Base-by-base conservation (phyloP, 1,284 basidiomycete genomes). In the Phenoliferia sp. region DNA sequence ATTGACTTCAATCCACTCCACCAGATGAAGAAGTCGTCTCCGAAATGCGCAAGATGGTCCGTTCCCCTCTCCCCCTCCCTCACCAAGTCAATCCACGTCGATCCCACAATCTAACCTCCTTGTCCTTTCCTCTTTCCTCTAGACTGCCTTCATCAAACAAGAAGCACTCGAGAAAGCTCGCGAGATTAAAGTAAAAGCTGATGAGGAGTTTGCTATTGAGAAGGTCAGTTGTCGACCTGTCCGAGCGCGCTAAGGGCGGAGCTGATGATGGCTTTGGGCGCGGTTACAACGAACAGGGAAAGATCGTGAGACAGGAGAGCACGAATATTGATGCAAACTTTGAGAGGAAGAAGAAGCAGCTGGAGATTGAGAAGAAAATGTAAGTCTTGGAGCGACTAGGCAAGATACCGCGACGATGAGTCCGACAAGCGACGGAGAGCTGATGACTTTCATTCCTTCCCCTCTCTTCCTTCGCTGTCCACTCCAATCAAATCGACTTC, bases 31-130 rank as follows among this genome's bases (percentile, higher is more conserved):
- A 98, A 82, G 94, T 98, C 48, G 84, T 94, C 78, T 90, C 83
- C 76, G 94, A 98, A 85, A 93, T 97, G 92, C 96, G 94, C 84
- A 98, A 98, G 88, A 97, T 98, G 94, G 94, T 93, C 62, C 66
- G 84, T 79, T 22, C 19, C 22, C 7, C 3, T 22, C 15, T 56
- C 28, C 3, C 1, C 34, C 19, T 29, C n/a, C n/a, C n/a, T n/a
- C n/a, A n/a, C n/a, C n/a, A n/a, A n/a, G n/a, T n/a, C n/a, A n/a
- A n/a, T n/a, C n/a, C n/a, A n/a, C n/a, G n/a, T n/a, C n/a, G n/a
- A n/a, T n/a, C n/a, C n/a, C n/a, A n/a, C n/a, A n/a, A n/a, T n/a
- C n/a, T n/a, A n/a, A n/a, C 50, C 22, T 22, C 3, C 2, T 57
- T 58, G 35, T 56, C 56, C 33, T 3, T 9, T 15, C 16, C 29